These are phyloP conservation scores for Mycothermus thermophilus DNA, from an alignment of 495 filamentous ascomycete genomes.

Conservation along the genomic window DNA sequence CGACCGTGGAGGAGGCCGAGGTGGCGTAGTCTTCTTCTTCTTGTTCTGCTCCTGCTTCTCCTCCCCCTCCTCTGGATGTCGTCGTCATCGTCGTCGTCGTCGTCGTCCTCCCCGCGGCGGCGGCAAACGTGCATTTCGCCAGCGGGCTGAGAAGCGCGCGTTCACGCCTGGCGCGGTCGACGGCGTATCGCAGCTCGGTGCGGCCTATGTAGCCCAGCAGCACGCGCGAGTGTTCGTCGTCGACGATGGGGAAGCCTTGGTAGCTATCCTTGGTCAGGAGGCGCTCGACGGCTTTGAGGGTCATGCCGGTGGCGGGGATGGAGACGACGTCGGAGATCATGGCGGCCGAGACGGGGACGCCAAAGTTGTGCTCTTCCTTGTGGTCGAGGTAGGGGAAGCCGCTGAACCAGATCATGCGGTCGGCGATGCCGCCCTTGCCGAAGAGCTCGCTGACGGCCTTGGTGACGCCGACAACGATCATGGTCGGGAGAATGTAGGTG, in stretches of 20 bases:
- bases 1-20: slow-evolving; percentile 45
- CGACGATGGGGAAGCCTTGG: slow-evolving; percentile 90
- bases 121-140: slow-evolving; percentile 60
- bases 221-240: slow-evolving; percentile 52
- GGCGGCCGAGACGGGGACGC: slow-evolving; percentile 81
- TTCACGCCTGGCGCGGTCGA: slow-evolving; percentile 67
- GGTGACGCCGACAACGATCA: slow-evolving; percentile 97
- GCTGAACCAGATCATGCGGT: slow-evolving; percentile 99
- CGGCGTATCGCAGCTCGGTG: slow-evolving; percentile 85
- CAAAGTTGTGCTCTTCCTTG: slow-evolving; percentile 96
- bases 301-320: slow-evolving; percentile 62
- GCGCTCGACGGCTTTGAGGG: slow-evolving; percentile 55
- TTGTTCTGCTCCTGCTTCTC: too few species aligned
- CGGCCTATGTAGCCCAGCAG: slow-evolving; percentile 90
- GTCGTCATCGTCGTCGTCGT: slow-evolving; percentile 40
- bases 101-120: slow-evolving; percentile 13
- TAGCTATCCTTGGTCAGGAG: slow-evolving; percentile 71
- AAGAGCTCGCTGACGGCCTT: slow-evolving; percentile 88
- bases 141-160: slow-evolving; percentile 53
- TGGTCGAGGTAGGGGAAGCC: slow-evolving; percentile 96
- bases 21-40: slow-evolving; percentile 13
- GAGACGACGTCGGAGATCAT: slow-evolving; percentile 73
- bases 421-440: slow-evolving; percentile 90
- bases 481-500: slow-evolving; percentile 91
- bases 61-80: too few species aligned